Conservation (phyloP, 139 green algal genomes). For the Chlorella sp. region DNA sequence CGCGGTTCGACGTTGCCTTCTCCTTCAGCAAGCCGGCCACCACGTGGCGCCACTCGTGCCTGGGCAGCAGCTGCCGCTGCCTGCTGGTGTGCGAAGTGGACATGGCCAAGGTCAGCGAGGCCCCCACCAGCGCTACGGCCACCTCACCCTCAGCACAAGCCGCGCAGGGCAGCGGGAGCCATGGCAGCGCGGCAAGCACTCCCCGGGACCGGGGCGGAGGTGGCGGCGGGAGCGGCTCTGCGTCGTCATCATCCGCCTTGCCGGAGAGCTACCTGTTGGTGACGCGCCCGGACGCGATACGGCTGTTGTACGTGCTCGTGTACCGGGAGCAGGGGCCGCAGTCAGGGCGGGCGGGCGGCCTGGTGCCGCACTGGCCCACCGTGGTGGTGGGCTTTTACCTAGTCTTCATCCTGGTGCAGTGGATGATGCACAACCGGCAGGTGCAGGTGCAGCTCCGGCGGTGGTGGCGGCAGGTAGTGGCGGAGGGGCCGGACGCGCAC, state of each 20-base stretch:
- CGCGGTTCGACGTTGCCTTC: conserved; percentile 24
- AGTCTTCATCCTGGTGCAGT: conserved; percentile 19
- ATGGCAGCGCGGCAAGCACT: too few relatives aligned
- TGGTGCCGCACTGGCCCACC: conserved; percentile 17
- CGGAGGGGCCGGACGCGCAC: not conserved
- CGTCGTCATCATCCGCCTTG: too few relatives aligned
- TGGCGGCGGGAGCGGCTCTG: too few relatives aligned
- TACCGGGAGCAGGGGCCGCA: conserved; percentile 9
- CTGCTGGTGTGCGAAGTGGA: conserved; percentile 45
- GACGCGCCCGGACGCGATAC: conserved; percentile 14
- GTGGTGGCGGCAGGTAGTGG: not conserved
- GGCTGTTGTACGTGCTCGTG: conserved; percentile 22
- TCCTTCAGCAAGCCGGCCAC: conserved; percentile 23
- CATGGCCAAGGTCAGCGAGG: conserved; percentile 7
- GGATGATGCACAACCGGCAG: conserved; percentile 8
- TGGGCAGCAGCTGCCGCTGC: conserved; percentile 22
- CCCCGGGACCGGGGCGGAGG: too few relatives aligned
- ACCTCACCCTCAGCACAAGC: too few relatives aligned
- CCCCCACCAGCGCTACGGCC: too few relatives aligned
- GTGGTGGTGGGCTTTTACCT: conserved; percentile 25
- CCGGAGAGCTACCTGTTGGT: conserved; percentile 31
- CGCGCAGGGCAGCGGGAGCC: too few relatives aligned
- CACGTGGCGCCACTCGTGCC: conserved; percentile 13
- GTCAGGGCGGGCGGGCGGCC: too few relatives aligned
- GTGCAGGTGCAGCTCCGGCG: conserved; percentile 5